Base-by-base conservation (phyloP, 2,329 filamentous ascomycete species). In the Paradendryphiella salina region DNA sequence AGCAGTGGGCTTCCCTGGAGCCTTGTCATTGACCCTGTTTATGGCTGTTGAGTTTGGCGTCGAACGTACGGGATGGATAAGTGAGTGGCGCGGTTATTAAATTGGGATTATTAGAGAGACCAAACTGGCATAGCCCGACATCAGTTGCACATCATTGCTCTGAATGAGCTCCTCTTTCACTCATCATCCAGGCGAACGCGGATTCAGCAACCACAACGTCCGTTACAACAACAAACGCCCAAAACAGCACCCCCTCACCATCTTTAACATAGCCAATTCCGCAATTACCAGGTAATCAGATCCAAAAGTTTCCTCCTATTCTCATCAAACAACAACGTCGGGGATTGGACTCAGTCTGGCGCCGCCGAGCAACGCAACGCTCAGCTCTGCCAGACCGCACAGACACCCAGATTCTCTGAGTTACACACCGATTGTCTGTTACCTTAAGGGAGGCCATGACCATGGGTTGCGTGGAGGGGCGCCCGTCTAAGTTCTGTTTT, bases 161-260 rank as follows among this genome's bases (percentile, higher is more conserved):
- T 35, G 26, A 36, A 10, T 32, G 18, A 15, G 31, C 4, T 9
- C 6, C 31, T 33, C 15, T 6, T 33, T 15, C 31, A 33, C 32
- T 40, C 10, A 14, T 52, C 42, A 21, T 39, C 38, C 17, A 39
- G 17, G 44, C 48, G 44, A 52, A 48, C 20, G 38, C 14, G 17
- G 34, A 20, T 44, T 38, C 44, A 26, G 43, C 28, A 31, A 42
- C 28, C 34, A 29, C 15, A 18, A 15, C n/a, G 15, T 18, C 34
- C 28, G 43, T 26, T 43, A 48, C 50, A 52, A 52, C 38, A 34
- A 34, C 50, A 20, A 43, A 38, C 18, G 20, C 49, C 13, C 37
- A 26, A 37, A 32, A 28, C 34, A 36, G 38, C 29, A 17, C 20
- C 14, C 29, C 8, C 17, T 32, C 26, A 29, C 14, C 7, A 38